These are phyloP conservation scores for Nevesoporus exiguus DNA, from an alignment of 768 basidiomycete species.

Conservation along the genomic window DNA sequence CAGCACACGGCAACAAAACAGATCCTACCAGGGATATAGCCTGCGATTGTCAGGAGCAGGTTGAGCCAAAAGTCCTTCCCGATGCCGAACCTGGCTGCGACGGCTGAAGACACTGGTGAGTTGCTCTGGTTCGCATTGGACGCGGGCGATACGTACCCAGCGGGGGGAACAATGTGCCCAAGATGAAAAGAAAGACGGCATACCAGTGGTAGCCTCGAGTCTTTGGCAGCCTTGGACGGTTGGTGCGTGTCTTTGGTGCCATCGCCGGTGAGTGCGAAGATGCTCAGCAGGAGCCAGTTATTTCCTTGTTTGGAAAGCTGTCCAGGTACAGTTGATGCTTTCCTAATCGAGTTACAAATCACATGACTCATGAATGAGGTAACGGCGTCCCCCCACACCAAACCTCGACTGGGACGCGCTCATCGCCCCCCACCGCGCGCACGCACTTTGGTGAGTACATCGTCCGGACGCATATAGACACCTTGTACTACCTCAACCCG, in stretches of 20 bases:
- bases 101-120: conserved; percentile 50
- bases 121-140: not conserved
- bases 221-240: conserved; percentile 58
- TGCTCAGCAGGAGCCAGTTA: not conserved
- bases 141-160: conserved; percentile 54
- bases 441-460: conserved; percentile 17
- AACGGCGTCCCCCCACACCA: conserved; percentile 10
- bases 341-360: conserved; percentile 7
- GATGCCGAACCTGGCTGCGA: conserved; percentile 90
- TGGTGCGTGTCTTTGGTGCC: conserved; percentile 33
- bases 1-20: not conserved
- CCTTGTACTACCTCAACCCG: not conserved
- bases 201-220: conserved; percentile 73
- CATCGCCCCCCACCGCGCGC: conserved; percentile 20
- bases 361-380: conserved; percentile 31
- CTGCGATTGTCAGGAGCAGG: conserved; percentile 80
- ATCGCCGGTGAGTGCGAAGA: conserved; percentile 16
- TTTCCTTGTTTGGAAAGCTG: conserved; percentile 4
- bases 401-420: conserved; percentile 20
- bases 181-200: conserved; percentile 73
- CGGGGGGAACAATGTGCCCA: conserved; percentile 89
- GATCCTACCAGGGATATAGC: conserved; percentile 78
- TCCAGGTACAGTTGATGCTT: not conserved
- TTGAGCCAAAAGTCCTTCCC: conserved; percentile 92
- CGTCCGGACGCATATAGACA: not conserved